Evolutionary conservation across 192 early-diverging fungal species (phyloP), one percentile per base, ranked within the genome.

Genomic region (Linnemannia exigua): DNA sequence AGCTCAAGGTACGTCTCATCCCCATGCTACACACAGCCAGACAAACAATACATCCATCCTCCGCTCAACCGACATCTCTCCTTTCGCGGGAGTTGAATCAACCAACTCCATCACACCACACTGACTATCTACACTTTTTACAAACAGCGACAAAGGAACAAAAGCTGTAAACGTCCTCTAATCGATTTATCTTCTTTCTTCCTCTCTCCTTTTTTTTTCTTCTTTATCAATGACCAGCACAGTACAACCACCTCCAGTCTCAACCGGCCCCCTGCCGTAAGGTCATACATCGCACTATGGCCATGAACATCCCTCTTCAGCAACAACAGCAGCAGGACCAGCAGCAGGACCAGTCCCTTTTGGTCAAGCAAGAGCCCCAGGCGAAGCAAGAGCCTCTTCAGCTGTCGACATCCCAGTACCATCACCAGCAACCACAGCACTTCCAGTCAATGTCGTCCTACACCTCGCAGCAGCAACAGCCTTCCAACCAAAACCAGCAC

Each of bases 41-140:
- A 6, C n/a, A n/a, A n/a, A n/a, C n/a, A n/a, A n/a, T n/a, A n/a
- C n/a, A n/a, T n/a, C 16, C 37, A 69, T 41, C n/a, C 25, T 71
- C 70, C 38, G 38, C 70, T 25, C n/a, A 28, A 46, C n/a, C 58
- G 28, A 63, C 58, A 63, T 63, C 58, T 31, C 58, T 63, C 58
- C 12, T 38, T n/a, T 19, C 48, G 79, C 79, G 79, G 79, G 72
- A 74, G 67, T 80, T 80, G 79, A 80, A 80, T 80, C 68, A 70
- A 25, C 36, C 25, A 28, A 25, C 58, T 63, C 28, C 58, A 63
- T 33, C 58, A n/a, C 12, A 31, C 58, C 22, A 25, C 37, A 41
- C 37, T 22, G 33, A 15, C 33, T 41, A 20, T 12, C 68, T n/a
- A 20, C 20, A 38, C 20, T 70, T 70, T 63, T 63, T 63, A n/a